Base-by-base conservation (phyloP, 805 yeast genomes). In the Ogataea parapolymorpha region DNA sequence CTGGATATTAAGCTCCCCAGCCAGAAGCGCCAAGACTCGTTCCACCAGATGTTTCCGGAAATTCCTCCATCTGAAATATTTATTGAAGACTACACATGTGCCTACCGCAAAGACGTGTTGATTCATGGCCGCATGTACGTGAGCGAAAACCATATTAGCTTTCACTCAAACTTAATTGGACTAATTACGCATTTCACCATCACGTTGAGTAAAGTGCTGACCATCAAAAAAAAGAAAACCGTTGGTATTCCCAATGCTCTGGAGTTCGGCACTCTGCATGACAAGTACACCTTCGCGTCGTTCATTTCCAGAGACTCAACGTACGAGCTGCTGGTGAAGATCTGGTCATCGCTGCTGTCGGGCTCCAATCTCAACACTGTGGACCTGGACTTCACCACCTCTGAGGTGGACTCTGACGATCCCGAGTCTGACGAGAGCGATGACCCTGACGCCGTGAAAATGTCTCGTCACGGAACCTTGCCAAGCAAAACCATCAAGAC, bases 161-260 rank as follows among this genome's bases (percentile, higher is more conserved):
- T 83, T 61, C 78, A 79, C 48, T 79, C 87, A 1, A 82, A 80
- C 49, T 73, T 83, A 33, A 65, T 82, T 42, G 88, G 88, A 0
- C 74, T 82, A 71, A 79, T 78, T 1, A 82, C 86, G 2, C 74
- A 75, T 45, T 55, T 80, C 14, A 56, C 71, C 3, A 71, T 83
- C 5, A 79, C 85, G 2, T 67, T 80, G 38, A 73, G 68, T 40
- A 85, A 82, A 49, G 77, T 83, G 16, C 71, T 80, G 23, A 78
- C 76, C 48, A 70, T 83, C 15, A 83, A 79, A 46, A 82, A 82
- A 58, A 77, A 72, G 56, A 71, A 76, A 12, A 82, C 88, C 0
- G 80, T 79, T 0, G 65, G 83, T 12, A 80, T 83, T 45, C 88
- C 88, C 5, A 83, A 82, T 54, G 87, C 85, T 1, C 73, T 83